Evolutionary conservation across 106 monocot species (phyloP), one percentile per base, ranked within the genome.

Genomic region (Platanthera guangdongensis): DNA sequence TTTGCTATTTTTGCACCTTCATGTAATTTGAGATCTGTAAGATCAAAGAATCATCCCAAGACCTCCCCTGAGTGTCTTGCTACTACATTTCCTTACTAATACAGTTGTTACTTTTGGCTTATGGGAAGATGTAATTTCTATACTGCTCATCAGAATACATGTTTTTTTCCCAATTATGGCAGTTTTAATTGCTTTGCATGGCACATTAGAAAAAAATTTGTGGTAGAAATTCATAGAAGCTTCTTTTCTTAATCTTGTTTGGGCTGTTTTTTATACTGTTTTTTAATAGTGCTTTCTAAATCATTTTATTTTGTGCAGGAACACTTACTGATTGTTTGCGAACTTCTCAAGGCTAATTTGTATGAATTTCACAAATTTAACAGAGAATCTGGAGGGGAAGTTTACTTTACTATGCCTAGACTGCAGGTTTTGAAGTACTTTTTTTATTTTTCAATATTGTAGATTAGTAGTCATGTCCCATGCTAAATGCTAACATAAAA

Each of bases 361-460:
- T 94, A 99, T 81, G 99, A 99, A 82, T 99, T 99, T 80, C 99
- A 99, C 78, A 99, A 99, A 76, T 99, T 99, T 63, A 99, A 99
- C 78, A 80, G 99, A 64, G 99, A 99, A 94, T 99, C 99, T 68
- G 99, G 99, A 46, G 94, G 99, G 50, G 99, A 99, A 80, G 99
- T 99, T 80, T 99, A 99, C 78, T 99, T 99, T 78, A 99, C 99
- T 18, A 99, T 99, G 99, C 94, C 99, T 68, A 92, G 99, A 73
- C 72, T 99, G 76, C 99, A 99, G 94, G 99, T 97, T 80, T 57
- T 80, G 71, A 77, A 9, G 19, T 68, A 47, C n/a, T 14, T 25
- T 64, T 64, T 30, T 21, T 48, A 8, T 39, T 57, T 14, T 47
- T 46, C 48, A 50, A 71, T 14, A 68, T 16, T 55, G 1, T 15